phyloP scores from a whole-genome alignment of 75 land plant genomes.

The Isoetes taiwanensis region DNA sequence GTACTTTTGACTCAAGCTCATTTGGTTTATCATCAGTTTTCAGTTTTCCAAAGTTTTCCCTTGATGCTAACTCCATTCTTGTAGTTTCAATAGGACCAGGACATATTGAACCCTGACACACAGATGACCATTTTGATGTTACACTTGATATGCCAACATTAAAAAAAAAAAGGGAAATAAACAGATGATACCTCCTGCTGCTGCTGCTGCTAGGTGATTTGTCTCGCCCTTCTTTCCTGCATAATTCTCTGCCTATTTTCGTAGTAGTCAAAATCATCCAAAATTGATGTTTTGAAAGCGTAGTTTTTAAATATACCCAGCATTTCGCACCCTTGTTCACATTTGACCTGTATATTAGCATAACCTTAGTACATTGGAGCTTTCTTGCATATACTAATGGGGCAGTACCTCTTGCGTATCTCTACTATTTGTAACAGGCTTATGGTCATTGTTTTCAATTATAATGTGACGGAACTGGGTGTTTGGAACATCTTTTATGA shows the following conservation, averaged over 20 bases:
- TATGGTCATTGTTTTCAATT: slow-evolving; percentile 51
- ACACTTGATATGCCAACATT: no score
- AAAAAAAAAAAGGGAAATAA: no score
- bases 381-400: neutral
- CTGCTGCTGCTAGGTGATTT: slow-evolving; percentile 19
- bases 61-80: no score
- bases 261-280: slow-evolving; percentile 43
- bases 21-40: no score
- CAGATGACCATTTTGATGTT: no score
- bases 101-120: no score
- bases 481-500: slow-evolving; percentile 54
- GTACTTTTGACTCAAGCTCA: no score
- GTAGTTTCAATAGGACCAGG: no score
- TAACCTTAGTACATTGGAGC: neutral
- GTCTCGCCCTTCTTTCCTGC: slow-evolving; percentile 39
- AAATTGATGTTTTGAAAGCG: slow-evolving; percentile 3
- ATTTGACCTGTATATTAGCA: slow-evolving; percentile 9
- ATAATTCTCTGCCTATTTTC: slow-evolving; percentile 34
- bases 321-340: slow-evolving; percentile 12
- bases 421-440: slow-evolving; percentile 54
- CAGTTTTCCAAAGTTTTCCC: no score
- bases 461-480: slow-evolving; percentile 40
- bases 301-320: slow-evolving; percentile 13
- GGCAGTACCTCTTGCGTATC: slow-evolving; percentile 52
- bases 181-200: neutral